Conservation (phyloP, 805 yeast species). For the Schwanniomyces yamadae region DNA sequence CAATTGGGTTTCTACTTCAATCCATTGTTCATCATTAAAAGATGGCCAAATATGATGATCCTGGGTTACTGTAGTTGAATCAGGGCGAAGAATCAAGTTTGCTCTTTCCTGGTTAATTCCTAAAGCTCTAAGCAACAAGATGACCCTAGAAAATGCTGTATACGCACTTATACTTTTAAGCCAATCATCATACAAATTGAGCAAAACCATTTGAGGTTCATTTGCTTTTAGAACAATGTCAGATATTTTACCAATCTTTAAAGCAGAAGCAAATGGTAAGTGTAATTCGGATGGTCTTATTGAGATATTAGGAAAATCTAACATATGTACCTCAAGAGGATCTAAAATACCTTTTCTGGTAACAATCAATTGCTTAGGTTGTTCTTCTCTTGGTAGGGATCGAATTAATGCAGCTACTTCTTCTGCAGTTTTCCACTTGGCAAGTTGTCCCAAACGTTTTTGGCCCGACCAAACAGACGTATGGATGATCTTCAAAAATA, state of each 20-base stretch:
- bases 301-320: conserved; percentile 90
- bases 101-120: conserved; percentile 76
- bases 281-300: conserved; percentile 87
- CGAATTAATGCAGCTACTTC: conserved; percentile 90
- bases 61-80: conserved; percentile 62
- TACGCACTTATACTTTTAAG: conserved; percentile 74
- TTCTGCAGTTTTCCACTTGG: conserved; percentile 98
- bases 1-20: conserved; percentile 78
- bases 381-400: conserved; percentile 89
- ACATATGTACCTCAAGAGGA: conserved; percentile 95
- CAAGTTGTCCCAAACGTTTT: conserved; percentile 84
- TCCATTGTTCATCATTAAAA: conserved; percentile 86
- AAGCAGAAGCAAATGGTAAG: conserved; percentile 84
- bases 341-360: conserved; percentile 89
- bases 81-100: conserved; percentile 72
- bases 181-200: conserved; percentile 96
- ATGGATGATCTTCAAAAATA: conserved; percentile 85
- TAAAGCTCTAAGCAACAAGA: conserved; percentile 78
- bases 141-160: conserved; percentile 90
- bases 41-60: conserved; percentile 94
- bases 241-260: conserved; percentile 76
- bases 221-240: conserved; percentile 81
- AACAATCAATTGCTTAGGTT: conserved; percentile 88
- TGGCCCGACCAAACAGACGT: conserved; percentile 98
- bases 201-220: conserved; percentile 89